These are phyloP conservation scores for Tilletia caries DNA, from an alignment of 1,284 basidiomycete species.

Conservation along the genomic window DNA sequence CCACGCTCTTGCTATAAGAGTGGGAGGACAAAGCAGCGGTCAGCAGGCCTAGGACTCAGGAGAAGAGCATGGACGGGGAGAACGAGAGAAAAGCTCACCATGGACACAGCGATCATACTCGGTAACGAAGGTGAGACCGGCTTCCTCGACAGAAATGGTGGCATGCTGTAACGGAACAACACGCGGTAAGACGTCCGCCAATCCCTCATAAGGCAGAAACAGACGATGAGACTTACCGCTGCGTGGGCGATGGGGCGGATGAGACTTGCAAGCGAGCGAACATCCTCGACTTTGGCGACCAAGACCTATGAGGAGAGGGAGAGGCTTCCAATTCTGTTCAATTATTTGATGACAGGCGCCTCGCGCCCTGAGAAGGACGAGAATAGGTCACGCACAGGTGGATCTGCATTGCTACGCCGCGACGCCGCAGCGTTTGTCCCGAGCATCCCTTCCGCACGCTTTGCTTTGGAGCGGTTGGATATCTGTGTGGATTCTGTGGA, in stretches of 20 bases:
- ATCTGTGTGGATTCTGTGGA: too few species aligned
- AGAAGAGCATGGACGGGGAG: too few species aligned
- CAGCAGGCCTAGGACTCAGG: background rate
- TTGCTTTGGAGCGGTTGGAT: too few species aligned
- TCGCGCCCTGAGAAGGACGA: too few species aligned
- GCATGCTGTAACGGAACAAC: slow-evolving; percentile 62
- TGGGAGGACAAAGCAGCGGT: too few species aligned
- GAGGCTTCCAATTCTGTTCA: too few species aligned
- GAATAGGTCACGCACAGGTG: too few species aligned
- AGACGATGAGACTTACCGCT: slow-evolving; percentile 65
- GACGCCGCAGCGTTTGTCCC: too few species aligned
- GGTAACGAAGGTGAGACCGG: slow-evolving; percentile 76
- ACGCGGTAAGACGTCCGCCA: slow-evolving; percentile 19
- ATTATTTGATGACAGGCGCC: too few species aligned
- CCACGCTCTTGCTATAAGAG: background rate
- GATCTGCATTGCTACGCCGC: too few species aligned
- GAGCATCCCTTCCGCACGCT: too few species aligned
- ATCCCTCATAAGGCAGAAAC: slow-evolving; percentile 16
- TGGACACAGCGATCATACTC: slow-evolving; percentile 77
- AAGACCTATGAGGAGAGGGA: background rate
- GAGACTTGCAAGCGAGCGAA: slow-evolving; percentile 70
- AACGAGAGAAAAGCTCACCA: slow-evolving; percentile 58
- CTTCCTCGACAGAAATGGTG: slow-evolving; percentile 67
- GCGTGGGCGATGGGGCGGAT: slow-evolving; percentile 73
- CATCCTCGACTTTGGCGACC: slow-evolving; percentile 69